Percentiles rank a stretch among this genome's conserved stretches.
Evolutionary conservation across 1,139 yeast genomes (phyloP).

Genomic region (Kodamaea sp.): DNA sequence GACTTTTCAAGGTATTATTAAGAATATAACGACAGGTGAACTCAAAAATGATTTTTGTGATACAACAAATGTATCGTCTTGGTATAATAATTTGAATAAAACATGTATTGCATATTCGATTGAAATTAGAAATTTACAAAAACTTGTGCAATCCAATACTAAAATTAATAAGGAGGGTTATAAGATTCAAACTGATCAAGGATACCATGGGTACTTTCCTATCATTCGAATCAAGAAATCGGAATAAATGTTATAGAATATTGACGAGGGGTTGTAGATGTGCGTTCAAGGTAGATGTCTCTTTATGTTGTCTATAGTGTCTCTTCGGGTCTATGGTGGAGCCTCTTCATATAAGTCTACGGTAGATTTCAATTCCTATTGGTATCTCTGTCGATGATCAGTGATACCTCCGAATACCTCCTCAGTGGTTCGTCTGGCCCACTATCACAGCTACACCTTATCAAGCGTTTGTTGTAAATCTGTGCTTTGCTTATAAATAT

Average conservation of each 20-base stretch:
- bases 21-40: constrained; percentile 10
- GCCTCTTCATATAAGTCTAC: too few relatives aligned
- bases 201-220: constrained; percentile 43
- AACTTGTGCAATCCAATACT: constrained; percentile 7
- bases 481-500: constrained; percentile 3
- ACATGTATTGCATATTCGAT: constrained; percentile 22
- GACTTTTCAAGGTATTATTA: constrained; percentile 7
- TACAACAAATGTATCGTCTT: constrained; percentile 14
- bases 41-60: constrained; percentile 17
- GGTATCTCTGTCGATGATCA: too few relatives aligned
- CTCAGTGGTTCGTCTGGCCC: too few relatives aligned
- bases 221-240: constrained; percentile 16
- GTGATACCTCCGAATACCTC: too few relatives aligned
- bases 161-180: constrained; percentile 10
- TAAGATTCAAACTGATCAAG: constrained; percentile 19
- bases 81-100: constrained; percentile 26
- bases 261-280: too few relatives aligned
- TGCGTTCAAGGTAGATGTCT: too few relatives aligned
- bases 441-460: constrained; percentile 1
- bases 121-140: constrained; percentile 16
- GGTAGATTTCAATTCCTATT: too few relatives aligned
- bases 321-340: too few relatives aligned
- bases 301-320: too few relatives aligned
- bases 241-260: background rate
- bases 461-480: constrained; percentile 2